Evolutionary conservation across 2,329 filamentous ascomycete genomes (phyloP), one percentile per base, ranked within the genome.

Genomic region (Aspergillus carbonarius): DNA sequence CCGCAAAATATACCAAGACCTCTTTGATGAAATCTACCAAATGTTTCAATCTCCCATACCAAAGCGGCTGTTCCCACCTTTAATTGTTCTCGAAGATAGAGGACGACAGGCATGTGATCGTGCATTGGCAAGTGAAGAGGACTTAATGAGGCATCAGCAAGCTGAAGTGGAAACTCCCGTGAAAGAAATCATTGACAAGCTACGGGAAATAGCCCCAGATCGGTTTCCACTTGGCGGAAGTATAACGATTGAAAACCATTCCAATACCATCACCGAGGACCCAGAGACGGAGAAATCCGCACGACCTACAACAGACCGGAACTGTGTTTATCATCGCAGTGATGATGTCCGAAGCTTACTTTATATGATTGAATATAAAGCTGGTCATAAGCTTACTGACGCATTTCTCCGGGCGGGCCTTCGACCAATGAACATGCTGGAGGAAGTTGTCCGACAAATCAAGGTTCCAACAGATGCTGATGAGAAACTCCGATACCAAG

Each of bases 351-450:
- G 35, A 6, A 49, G 46, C 35, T 44, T 56, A 20, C 25, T 51
- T n/a, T 57, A 57, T 48, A 32, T 57, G 27, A 46, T 53, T 52
- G 30, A 53, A 40, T 53, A 57, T 18, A 57, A 57, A 40, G 48
- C 55, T 39, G 40, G 25, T 17, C 55, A 53, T 17, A 53, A 57
- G 20, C 55, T 57, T 47, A 40, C 55, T 25, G 40, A 57, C 23
- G 25, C 48, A 13, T 53, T 47, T 18, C 55, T 57, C 32, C 39
- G 48, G 37, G 30, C 37, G 12, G 27, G 37, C n/a, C 49, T 58
- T 13, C n/a, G 27, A 20, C 39, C 9, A 7, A 48, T 53, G 39
- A 58, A 53, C 17, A 20, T 58, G 39, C 3, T 27, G n/a, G 7
- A 58, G n/a, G 48, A 58, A 48, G 55, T 48, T 34, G 39, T 58